Evolutionary conservation across 2,329 filamentous ascomycete species (phyloP).

Genomic region (Chalaropsis ovoidea): DNA sequence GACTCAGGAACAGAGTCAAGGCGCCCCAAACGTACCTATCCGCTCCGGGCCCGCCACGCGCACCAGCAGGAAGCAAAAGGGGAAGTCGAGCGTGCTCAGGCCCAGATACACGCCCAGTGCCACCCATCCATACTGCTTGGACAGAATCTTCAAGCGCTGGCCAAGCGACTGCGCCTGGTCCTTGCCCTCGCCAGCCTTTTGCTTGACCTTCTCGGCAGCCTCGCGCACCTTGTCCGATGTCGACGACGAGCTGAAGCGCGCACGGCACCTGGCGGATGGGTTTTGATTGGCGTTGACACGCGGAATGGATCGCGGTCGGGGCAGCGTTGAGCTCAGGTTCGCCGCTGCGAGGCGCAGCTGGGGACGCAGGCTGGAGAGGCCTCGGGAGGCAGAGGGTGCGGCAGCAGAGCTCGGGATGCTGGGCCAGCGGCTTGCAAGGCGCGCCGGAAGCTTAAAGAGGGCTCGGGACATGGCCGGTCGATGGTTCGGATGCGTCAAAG

Average conservation of each 20-base stretch:
- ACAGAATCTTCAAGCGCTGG: conserved; percentile 68
- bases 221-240: conserved; percentile 17
- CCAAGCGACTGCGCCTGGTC: conserved; percentile 42
- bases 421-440: conserved; percentile 8
- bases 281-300: background rate
- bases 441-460: conserved; percentile 4
- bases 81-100: conserved; percentile 79
- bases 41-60: conserved; percentile 70
- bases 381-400: background rate
- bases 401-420: conserved; percentile 2
- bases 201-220: conserved; percentile 19
- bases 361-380: background rate
- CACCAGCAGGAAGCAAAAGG: conserved; percentile 87
- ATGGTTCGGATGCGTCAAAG: background rate
- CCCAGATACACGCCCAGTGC: conserved; percentile 83
- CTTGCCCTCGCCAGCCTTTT: conserved; percentile 22
- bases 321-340: background rate
- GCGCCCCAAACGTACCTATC: conserved; percentile 48
- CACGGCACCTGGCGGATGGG: background rate
- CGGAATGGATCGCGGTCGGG: background rate
- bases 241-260: conserved; percentile 17
- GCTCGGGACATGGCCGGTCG: conserved; percentile 12
- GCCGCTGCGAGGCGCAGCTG: background rate
- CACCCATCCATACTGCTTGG: conserved; percentile 87
- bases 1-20: background rate